Conservation (phyloP, 148 eudicot genomes). For the Chenopodium suecicum region DNA sequence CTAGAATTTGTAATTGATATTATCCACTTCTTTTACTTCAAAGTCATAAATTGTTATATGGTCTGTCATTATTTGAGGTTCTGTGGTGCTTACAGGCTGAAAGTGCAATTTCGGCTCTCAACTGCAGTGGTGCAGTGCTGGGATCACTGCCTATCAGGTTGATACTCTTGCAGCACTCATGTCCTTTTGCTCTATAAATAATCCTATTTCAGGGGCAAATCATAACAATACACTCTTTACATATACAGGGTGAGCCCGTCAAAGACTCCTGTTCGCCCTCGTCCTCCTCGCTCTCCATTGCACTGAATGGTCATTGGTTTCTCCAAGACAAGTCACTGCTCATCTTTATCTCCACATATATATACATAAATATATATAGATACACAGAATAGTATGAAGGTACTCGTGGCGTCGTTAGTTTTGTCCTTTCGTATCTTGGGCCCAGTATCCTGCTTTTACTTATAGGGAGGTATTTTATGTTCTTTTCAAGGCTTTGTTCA, state of each 20-base stretch:
- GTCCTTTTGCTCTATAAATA: neutral
- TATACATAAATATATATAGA: constrained; percentile 30
- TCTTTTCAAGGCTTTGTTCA: constrained; percentile 22
- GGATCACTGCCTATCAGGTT: constrained; percentile 74
- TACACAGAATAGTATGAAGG: constrained; percentile 44
- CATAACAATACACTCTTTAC: neutral
- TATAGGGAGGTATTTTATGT: constrained; percentile 28
- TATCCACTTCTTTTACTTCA: neutral
- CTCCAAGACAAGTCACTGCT: constrained; percentile 15
- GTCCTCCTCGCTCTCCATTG: constrained; percentile 38
- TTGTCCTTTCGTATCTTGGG: constrained; percentile 32
- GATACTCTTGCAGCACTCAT: neutral
- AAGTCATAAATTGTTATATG: neutral
- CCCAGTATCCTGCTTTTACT: constrained; percentile 45
- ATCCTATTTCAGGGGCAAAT: neutral
- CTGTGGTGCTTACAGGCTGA: constrained; percentile 55
- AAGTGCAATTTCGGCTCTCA: constrained; percentile 75
- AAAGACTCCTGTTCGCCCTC: constrained; percentile 48
- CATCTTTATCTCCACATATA: constrained; percentile 29
- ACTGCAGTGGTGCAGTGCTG: constrained; percentile 61
- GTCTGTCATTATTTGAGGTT: neutral
- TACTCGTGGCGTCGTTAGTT: constrained; percentile 44
- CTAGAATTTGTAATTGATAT: neutral
- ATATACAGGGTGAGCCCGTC: constrained; percentile 46
- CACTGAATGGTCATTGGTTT: constrained; percentile 21